These are phyloP conservation scores for Rhazya stricta DNA, from an alignment of 257 asterid genomes.

Conservation along the genomic window DNA sequence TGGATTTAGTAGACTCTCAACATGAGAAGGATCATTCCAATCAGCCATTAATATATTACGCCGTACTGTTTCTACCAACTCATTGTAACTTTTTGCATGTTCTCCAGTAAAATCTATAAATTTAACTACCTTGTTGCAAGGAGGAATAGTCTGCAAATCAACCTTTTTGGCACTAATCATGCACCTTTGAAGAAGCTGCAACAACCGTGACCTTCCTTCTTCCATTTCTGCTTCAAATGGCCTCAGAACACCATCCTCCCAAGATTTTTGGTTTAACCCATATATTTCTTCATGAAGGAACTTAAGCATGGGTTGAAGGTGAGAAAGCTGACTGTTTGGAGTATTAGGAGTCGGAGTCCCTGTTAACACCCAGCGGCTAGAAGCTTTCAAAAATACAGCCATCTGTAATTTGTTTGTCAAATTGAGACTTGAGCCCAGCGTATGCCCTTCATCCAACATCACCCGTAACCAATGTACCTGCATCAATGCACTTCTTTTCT, in stretches of 20 bases:
- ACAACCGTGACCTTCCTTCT: constrained; percentile 82
- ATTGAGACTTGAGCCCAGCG: constrained; percentile 88
- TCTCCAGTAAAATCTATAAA: constrained; percentile 67
- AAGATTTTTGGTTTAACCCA: constrained; percentile 70
- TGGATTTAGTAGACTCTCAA: constrained; percentile 90
- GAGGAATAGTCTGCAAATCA: constrained; percentile 83
- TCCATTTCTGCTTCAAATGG: constrained; percentile 97
- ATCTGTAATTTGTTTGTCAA: constrained; percentile 93
- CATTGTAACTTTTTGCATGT: constrained; percentile 89
- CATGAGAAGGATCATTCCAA: constrained; percentile 98
- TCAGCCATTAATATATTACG: constrained; percentile 93
- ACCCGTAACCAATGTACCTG: constrained; percentile 97
- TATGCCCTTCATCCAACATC: constrained; percentile 95
- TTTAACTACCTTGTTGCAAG: constrained; percentile 75
- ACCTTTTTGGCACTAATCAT: constrained; percentile 93
- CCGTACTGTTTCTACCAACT: constrained; percentile 85
- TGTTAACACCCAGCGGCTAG: constrained; percentile 93
- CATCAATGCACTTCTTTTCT: constrained; percentile 68
- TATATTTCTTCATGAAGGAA: constrained; percentile 90
- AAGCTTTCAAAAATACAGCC: constrained; percentile 72
- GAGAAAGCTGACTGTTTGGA: constrained; percentile 88
- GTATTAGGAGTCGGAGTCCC: constrained; percentile 98
- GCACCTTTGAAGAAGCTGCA: constrained; percentile 80
- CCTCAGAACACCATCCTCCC: constrained; percentile 87
- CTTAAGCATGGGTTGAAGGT: constrained; percentile 84